These are phyloP conservation scores for Rhodomyrtus psidioides DNA, from an alignment of 441 rosid genomes.

Conservation along the genomic window DNA sequence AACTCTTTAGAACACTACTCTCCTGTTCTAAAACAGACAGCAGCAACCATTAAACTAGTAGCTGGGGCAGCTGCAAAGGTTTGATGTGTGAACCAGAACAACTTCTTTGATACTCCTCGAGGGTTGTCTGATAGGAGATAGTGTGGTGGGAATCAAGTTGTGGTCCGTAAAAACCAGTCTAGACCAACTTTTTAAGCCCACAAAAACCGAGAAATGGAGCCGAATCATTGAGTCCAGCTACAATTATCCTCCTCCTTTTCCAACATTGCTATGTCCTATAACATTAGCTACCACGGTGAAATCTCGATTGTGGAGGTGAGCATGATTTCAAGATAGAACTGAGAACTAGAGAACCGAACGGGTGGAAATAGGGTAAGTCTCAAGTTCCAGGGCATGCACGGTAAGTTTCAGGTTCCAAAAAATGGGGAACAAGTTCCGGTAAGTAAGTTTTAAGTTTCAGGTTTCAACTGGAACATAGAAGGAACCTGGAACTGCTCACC, in stretches of 20 bases:
- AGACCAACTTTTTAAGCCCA: background rate
- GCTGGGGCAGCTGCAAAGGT: background rate
- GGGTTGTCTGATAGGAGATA: background rate
- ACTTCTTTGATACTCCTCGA: background rate
- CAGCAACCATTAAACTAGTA: background rate
- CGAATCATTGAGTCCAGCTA: background rate
- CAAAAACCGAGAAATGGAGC: background rate
- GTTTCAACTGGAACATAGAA: too few relatives aligned
- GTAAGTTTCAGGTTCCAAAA: too few relatives aligned
- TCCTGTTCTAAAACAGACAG: background rate
- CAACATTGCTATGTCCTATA: background rate
- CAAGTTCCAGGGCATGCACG: too few relatives aligned
- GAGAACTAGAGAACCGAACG: too few relatives aligned
- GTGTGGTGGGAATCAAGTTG: background rate
- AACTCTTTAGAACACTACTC: background rate
- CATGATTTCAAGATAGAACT: too few relatives aligned
- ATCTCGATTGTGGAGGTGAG: background rate
- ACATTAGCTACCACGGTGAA: background rate
- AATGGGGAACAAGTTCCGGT: too few relatives aligned
- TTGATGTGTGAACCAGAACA: background rate
- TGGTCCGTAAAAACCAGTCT: background rate
- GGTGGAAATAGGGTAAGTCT: too few relatives aligned
- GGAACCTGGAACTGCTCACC: too few relatives aligned
- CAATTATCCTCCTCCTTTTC: background rate
- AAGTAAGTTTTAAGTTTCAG: rapidly evolving